Evolutionary conservation across 139 green algal genomes (phyloP).

Genomic region (Chlamydomonas schloesseri): DNA sequence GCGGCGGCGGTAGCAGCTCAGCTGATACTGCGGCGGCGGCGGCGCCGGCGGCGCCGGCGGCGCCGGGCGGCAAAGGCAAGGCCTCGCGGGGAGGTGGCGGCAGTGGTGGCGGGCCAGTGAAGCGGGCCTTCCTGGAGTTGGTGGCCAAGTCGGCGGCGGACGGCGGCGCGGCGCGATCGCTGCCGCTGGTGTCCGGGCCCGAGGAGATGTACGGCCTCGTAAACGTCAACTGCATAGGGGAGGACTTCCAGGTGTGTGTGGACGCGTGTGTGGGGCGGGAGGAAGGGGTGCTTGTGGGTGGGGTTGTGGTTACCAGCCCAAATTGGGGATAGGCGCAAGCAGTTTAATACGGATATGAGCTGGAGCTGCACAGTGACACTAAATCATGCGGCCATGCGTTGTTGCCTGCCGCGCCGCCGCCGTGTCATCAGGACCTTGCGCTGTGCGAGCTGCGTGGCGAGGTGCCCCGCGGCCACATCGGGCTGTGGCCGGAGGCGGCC

Average conservation of each 20-base stretch:
- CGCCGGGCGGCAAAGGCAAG: background rate
- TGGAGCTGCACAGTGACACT: too few species aligned
- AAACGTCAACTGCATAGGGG: constrained; percentile 52
- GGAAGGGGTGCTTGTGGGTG: too few species aligned
- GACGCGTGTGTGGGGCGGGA: too few species aligned
- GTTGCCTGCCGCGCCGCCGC: too few species aligned
- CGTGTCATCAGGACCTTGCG: constrained; percentile 48
- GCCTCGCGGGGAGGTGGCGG: background rate
- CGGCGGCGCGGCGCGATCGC: background rate
- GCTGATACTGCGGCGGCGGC: too few species aligned
- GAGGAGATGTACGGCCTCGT: constrained; percentile 43
- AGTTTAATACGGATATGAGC: too few species aligned
- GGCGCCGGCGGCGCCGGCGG: background rate
- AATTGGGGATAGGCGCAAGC: too few species aligned
- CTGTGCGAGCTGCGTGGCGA: constrained; percentile 56
- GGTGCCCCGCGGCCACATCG: constrained; percentile 45
- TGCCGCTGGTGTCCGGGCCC: background rate
- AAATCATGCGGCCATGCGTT: too few species aligned
- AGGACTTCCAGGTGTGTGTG: constrained; percentile 27
- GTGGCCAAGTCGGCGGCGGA: constrained; percentile 26
- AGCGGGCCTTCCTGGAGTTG: background rate
- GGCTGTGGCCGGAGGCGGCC: constrained; percentile 57
- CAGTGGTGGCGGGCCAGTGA: background rate
- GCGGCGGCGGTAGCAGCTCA: too few species aligned
- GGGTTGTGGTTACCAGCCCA: too few species aligned